Percentiles rank a stretch among this genome's conserved stretches.
These are phyloP conservation scores for Dryadomyces quercus-mongolicae DNA, from an alignment of 2,329 filamentous ascomycete genomes.

Conservation along the genomic window DNA sequence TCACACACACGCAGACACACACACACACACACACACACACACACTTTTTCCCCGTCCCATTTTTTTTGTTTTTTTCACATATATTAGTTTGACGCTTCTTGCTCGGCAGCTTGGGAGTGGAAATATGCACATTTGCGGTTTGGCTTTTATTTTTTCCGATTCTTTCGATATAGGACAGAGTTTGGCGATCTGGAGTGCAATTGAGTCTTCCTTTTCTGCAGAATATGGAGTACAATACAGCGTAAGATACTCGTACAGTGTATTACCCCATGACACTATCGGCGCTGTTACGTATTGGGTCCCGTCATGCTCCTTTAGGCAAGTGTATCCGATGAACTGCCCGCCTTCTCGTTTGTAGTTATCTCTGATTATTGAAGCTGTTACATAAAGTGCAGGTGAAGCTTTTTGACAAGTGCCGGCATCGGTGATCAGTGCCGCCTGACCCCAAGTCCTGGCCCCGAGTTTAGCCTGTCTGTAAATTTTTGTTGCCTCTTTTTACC, in stretches of 20 bases:
- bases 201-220: constrained; percentile 16
- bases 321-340: constrained; percentile 7
- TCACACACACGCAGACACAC: too few relatives aligned
- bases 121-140: neutral
- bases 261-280: neutral
- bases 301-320: constrained; percentile 5
- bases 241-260: too few relatives aligned
- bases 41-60: constrained; percentile 1
- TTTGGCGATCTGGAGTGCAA: constrained; percentile 40
- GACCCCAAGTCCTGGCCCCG: neutral
- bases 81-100: constrained; percentile 6
- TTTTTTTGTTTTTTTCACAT: neutral
- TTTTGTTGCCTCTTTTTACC: neutral
- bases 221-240: neutral
- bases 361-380: neutral
- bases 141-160: constrained; percentile 7
- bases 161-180: constrained; percentile 27
- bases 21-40: too few relatives aligned
- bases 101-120: constrained; percentile 1
- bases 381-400: neutral
- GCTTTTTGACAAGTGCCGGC: neutral
- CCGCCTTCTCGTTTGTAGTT: neutral
- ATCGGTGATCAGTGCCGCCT: neutral
- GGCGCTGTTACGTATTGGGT: neutral
- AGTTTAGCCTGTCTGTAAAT: neutral